Conservation (phyloP, 768 basidiomycete genomes). For the Sporobolomyces roseus region DNA sequence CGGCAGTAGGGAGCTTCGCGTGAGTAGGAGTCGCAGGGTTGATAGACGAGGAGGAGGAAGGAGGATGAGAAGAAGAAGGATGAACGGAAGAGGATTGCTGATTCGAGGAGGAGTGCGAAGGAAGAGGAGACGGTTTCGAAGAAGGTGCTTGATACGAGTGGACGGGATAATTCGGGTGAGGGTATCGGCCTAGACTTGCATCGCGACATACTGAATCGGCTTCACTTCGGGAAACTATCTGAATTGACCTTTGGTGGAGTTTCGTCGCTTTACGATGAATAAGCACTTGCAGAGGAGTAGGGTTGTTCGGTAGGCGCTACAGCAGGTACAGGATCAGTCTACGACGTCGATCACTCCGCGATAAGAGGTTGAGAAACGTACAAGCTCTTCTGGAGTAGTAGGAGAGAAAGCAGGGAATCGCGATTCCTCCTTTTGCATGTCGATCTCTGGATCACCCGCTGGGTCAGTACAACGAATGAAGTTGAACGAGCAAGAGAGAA, state of each 20-base stretch:
- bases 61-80: not conserved
- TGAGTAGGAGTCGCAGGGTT: not conserved
- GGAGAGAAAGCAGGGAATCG: not conserved
- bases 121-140: too few species aligned
- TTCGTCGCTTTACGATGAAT: not conserved
- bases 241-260: too few species aligned
- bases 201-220: too few species aligned
- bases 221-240: too few species aligned
- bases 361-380: not conserved
- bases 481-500: not conserved
- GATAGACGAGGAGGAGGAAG: not conserved
- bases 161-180: too few species aligned
- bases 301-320: not conserved
- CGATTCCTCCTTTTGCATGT: not conserved
- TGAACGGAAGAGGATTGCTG: too few species aligned
- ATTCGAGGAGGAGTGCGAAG: too few species aligned
- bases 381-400: not conserved
- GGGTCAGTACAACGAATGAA: not conserved
- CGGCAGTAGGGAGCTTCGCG: too few species aligned
- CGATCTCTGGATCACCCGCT: not conserved
- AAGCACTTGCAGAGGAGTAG: not conserved
- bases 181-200: too few species aligned
- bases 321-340: not conserved
- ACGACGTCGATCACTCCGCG: not conserved
- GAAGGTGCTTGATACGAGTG: too few species aligned